Conservation (phyloP, 2,329 filamentous ascomycete genomes). For the Aureobasidium lini region DNA sequence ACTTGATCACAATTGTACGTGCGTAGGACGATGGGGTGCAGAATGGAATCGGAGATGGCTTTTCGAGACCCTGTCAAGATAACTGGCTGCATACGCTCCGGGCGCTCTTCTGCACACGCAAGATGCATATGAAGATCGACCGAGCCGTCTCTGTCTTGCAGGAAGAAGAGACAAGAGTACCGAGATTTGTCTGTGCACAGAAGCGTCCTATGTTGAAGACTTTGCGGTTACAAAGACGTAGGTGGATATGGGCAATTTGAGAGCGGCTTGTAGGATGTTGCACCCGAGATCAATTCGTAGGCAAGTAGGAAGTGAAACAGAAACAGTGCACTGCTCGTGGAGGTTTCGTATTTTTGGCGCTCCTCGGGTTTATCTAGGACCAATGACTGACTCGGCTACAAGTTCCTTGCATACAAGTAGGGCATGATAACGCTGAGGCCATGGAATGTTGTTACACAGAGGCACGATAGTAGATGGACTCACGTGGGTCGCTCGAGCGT, state of each 20-base stretch:
- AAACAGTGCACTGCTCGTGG: constrained; percentile 7
- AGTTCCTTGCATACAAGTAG: constrained; percentile 7
- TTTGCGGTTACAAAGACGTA: background rate
- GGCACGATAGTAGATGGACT: background rate
- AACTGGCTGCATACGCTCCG: constrained; percentile 3
- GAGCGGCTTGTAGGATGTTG: constrained; percentile 5
- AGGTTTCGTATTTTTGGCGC: constrained; percentile 6
- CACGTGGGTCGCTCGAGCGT: constrained; percentile 10
- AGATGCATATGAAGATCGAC: constrained; percentile 9
- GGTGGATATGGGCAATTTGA: constrained; percentile 3
- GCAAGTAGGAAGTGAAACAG: constrained; percentile 11
- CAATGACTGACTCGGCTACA: background rate
- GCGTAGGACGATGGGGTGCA: background rate
- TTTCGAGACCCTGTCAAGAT: constrained; percentile 1
- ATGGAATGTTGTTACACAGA: constrained; percentile 1
- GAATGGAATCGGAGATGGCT: background rate
- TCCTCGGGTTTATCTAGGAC: background rate
- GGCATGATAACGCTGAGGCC: background rate
- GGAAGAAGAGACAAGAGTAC: constrained; percentile 3
- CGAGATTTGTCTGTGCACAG: constrained; percentile 11
- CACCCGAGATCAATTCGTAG: constrained; percentile 5
- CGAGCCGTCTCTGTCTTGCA: constrained; percentile 12
- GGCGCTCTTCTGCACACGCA: constrained; percentile 3
- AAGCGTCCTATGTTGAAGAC: background rate
- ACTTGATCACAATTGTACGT: background rate